These are phyloP conservation scores for Macrophomina tecta DNA, from an alignment of 2,329 filamentous ascomycete species.

Conservation along the genomic window DNA sequence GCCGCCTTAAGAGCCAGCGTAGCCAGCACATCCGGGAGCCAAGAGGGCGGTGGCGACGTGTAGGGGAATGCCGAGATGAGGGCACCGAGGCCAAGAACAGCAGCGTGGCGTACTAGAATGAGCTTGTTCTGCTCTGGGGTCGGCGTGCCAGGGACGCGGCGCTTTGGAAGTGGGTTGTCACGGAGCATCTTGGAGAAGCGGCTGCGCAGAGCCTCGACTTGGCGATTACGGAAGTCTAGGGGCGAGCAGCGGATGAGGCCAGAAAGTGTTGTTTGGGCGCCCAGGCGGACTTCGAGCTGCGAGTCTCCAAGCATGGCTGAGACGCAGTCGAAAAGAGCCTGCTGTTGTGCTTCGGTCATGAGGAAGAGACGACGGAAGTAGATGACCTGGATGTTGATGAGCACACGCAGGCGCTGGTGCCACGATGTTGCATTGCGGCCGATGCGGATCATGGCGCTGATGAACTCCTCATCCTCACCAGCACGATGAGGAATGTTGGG, in stretches of 20 bases:
- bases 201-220: conserved; percentile 75
- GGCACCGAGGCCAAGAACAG: conserved; percentile 87
- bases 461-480: conserved; percentile 84
- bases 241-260: conserved; percentile 99
- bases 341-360: conserved; percentile 74
- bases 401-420: conserved; percentile 92
- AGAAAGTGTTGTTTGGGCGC: conserved; percentile 88
- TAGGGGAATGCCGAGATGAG: conserved; percentile 97
- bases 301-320: conserved; percentile 90
- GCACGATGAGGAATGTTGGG: conserved; percentile 92
- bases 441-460: conserved; percentile 84
- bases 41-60: conserved; percentile 84
- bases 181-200: conserved; percentile 80
- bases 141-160: conserved; percentile 64
- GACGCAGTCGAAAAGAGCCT: conserved; percentile 87
- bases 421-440: conserved; percentile 84
- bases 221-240: conserved; percentile 74
- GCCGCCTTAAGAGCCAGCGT: conserved; percentile 84
- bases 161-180: conserved; percentile 86
- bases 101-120: conserved; percentile 83
- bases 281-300: conserved; percentile 92
- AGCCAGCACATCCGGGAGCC: conserved; percentile 93
- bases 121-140: conserved; percentile 76
- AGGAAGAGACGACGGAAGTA: conserved; percentile 97
- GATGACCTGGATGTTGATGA: conserved; percentile 98